A percentile compares a stretch with the other conserved stretches of the same genome.
These are phyloP conservation scores for Schizochytrium sp. DNA, from an alignment of 108 stramenopile species.

Conservation along the genomic window DNA sequence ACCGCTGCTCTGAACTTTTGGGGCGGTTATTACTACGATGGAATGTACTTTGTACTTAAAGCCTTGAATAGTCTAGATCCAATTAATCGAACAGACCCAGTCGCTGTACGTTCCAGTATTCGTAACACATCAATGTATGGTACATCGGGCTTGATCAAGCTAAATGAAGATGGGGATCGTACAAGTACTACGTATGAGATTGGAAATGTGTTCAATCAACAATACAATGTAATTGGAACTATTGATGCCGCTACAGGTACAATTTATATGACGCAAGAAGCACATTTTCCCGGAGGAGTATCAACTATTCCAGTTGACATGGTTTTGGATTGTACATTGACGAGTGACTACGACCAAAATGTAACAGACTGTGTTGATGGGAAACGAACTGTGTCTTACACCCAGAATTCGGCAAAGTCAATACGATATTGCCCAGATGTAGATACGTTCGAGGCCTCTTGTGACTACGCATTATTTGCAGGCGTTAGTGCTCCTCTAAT, in stretches of 20 bases:
- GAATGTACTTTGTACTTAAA: background rate
- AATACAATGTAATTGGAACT: too few species aligned
- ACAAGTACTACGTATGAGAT: too few species aligned
- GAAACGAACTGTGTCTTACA: background rate
- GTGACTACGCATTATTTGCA: background rate
- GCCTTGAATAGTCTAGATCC: too few species aligned
- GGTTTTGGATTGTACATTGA: background rate
- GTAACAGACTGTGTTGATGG: background rate
- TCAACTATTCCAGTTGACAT: background rate
- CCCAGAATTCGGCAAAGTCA: background rate
- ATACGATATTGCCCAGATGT: background rate
- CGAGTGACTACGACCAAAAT: background rate
- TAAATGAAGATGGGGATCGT: too few species aligned
- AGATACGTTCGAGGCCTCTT: background rate
- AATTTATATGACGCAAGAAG: background rate
- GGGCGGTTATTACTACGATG: slow-evolving; percentile 5
- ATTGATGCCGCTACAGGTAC: too few species aligned
- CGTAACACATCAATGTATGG: too few species aligned
- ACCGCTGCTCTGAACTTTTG: background rate
- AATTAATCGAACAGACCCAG: too few species aligned
- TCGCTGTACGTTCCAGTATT: too few species aligned
- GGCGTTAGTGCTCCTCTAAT: background rate
- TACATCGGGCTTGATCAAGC: too few species aligned
- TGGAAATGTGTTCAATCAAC: too few species aligned
- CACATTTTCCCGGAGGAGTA: background rate